A percentile compares a stretch with the other conserved stretches of the same genome.
Evolutionary conservation across 2,329 filamentous ascomycete genomes (phyloP).

Genomic region (Diaporthe caulivora): DNA sequence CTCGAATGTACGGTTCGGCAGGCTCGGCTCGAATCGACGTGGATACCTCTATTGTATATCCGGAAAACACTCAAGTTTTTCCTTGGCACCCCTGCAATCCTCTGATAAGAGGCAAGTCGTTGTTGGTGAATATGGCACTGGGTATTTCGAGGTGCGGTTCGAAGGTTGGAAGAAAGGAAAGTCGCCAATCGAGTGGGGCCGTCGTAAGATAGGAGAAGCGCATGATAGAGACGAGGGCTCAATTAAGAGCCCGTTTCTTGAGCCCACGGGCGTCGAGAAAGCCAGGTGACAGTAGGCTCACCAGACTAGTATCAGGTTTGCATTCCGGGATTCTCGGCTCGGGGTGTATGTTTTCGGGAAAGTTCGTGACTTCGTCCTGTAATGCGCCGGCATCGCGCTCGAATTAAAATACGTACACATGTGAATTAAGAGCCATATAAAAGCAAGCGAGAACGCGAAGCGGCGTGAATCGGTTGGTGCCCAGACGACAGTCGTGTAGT

Average conservation of each 20-base stretch:
- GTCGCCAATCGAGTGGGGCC: conserved; percentile 35
- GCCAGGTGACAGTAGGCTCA: conserved; percentile 42
- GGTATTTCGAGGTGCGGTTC: conserved; percentile 36
- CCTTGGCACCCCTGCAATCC: conserved; percentile 22
- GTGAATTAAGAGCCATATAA: conserved; percentile 54
- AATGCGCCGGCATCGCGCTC: conserved; percentile 53
- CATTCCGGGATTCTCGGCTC: conserved; percentile 46
- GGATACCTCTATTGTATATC: conserved; percentile 30
- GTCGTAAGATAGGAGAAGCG: conserved; percentile 36
- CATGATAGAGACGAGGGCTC: conserved; percentile 27
- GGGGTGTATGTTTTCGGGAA: conserved; percentile 50
- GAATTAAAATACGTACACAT: conserved; percentile 57
- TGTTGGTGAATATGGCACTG: conserved; percentile 28
- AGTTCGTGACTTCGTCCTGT: conserved; percentile 62
- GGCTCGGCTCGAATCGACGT: conserved; percentile 14
- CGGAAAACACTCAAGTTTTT: conserved; percentile 20
- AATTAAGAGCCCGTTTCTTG: conserved; percentile 25
- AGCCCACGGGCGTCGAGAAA: conserved; percentile 28
- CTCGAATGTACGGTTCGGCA: conserved; percentile 31
- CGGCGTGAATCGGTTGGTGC: conserved; percentile 45
- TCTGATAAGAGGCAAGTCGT: conserved; percentile 29
- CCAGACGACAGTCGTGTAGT: conserved; percentile 44
- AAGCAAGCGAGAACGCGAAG: conserved; percentile 45
- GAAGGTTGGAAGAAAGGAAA: conserved; percentile 31
- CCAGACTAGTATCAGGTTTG: conserved; percentile 43